Evolutionary conservation across 148 eudicot species (phyloP), one percentile per base, ranked within the genome.

Genomic region (Rhododendron kiyosumense): DNA sequence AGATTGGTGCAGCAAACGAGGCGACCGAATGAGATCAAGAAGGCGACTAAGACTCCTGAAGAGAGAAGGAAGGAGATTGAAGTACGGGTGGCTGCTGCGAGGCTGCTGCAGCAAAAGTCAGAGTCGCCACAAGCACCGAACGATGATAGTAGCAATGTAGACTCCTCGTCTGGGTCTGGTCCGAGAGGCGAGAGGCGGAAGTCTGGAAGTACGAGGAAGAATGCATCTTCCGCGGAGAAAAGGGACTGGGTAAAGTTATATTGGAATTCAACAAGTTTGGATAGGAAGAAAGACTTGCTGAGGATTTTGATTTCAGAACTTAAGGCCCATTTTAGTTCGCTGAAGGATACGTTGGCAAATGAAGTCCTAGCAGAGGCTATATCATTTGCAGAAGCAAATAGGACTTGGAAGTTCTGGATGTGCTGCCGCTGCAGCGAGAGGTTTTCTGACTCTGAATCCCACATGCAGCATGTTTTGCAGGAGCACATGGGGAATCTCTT

Each of bases 41-140:
- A 94, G 86, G 98, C 93, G 1, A 94, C 91, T 28, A 95, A 97
- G 89, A 95, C 99, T 7, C 90, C 87, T 1, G 99, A 97, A 85
- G 98, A 97, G 87, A 86, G 94, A 87, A 91, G 98, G 90, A 94
- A 95, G 77, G 99, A 97, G 92, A 93, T 95, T 88, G 98, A 95
- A 88, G 98, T 95, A 79, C 88, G 94, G 87, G 98, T 94, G 86
- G 95, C 98, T 84, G 98, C 98, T 82, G 98, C 98, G 9, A 94
- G 98, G 92, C 88, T 95, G 90, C 63, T 97, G 89, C 99, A 95
- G 92, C 96, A 97, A 90, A 94, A 97, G 85, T 87, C 89, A 1
- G 98, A 92, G 76, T 85, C 90, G 0, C 74, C 79, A 0, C 88
- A 84, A 34, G 86, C 61, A 8, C 81, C 76, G 48, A 87, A 32